Evolutionary conservation across 1,284 basidiomycete genomes (phyloP).

Genomic region (Taiwanofungus camphoratus): DNA sequence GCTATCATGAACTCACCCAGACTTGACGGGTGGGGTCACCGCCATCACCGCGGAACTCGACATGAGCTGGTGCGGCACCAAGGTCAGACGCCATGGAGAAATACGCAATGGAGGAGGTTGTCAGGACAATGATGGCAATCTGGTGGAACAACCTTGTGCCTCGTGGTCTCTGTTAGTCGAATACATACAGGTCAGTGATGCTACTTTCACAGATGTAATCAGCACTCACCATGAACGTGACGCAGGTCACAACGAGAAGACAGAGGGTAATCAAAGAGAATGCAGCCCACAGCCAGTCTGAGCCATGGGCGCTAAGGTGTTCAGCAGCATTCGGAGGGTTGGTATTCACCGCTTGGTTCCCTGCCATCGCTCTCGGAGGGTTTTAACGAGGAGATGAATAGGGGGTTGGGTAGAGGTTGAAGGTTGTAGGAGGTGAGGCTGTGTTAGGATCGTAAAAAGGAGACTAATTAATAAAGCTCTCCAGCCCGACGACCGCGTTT

Average conservation of each 20-base stretch:
- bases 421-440: too few relatives aligned
- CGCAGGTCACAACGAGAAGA: constrained; percentile 9
- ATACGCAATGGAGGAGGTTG: constrained; percentile 18
- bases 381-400: not conserved
- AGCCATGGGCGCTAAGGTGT: constrained; percentile 17
- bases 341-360: constrained; percentile 11
- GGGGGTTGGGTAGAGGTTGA: not conserved
- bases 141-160: constrained; percentile 22
- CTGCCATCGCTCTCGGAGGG: constrained; percentile 5
- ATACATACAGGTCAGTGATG: not conserved
- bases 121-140: constrained; percentile 18
- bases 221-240: constrained; percentile 14
- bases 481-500: too few relatives aligned
- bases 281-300: constrained; percentile 22
- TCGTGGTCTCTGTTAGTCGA: constrained; percentile 13
- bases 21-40: constrained; percentile 19
- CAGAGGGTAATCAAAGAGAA: constrained; percentile 17
- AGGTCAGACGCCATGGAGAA: constrained; percentile 26
- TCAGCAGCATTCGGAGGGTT: constrained; percentile 15
- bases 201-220: too few relatives aligned
- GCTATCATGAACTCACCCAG: constrained; percentile 14
- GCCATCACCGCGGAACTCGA: constrained; percentile 20
- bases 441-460: too few relatives aligned
- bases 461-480: too few relatives aligned
- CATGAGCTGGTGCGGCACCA: constrained; percentile 17